These are phyloP conservation scores for Exophiala xenobiotica DNA, from an alignment of 2,329 filamentous ascomycete species.

Conservation along the genomic window DNA sequence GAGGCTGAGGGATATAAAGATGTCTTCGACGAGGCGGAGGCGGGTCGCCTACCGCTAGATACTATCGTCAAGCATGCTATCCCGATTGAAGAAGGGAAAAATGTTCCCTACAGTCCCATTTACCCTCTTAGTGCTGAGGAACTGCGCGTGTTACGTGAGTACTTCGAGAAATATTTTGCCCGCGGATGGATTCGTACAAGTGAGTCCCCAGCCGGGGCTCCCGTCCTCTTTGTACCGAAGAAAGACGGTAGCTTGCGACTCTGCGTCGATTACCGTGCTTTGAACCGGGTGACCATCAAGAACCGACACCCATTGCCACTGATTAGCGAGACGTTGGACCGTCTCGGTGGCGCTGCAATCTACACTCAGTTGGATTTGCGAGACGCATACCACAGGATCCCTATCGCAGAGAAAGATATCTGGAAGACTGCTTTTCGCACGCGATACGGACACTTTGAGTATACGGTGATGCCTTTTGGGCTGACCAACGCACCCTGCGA, in stretches of 20 bases:
- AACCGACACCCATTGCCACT: slow-evolving; percentile 31
- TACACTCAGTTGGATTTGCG: slow-evolving; percentile 31
- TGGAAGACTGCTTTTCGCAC: slow-evolving; percentile 8
- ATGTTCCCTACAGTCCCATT: background rate
- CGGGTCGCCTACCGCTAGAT: background rate
- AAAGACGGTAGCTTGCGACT: slow-evolving; percentile 25
- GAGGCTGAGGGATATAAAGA: slow-evolving; percentile 4
- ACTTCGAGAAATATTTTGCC: slow-evolving; percentile 2
- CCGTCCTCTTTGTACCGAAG: slow-evolving; percentile 31
- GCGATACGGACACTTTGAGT: slow-evolving; percentile 10
- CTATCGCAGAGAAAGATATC: background rate
- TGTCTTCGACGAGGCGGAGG: background rate
- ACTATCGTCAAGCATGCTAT: slow-evolving; percentile 4
- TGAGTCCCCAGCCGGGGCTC: slow-evolving; percentile 3
- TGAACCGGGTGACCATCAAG: slow-evolving; percentile 34
- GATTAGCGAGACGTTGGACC: slow-evolving; percentile 29
- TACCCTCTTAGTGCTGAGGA: background rate
- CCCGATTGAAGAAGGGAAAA: background rate
- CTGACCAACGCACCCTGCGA: slow-evolving; percentile 8
- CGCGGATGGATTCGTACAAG: slow-evolving; percentile 3
- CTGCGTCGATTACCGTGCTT: slow-evolving; percentile 29
- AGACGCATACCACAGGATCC: background rate
- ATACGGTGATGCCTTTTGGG: slow-evolving; percentile 8
- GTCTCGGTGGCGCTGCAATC: slow-evolving; percentile 16
- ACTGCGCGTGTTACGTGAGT: background rate